phyloP scores from a whole-genome alignment of 2,329 filamentous ascomycete species.

The Pseudogymnoascus sp. region DNA sequence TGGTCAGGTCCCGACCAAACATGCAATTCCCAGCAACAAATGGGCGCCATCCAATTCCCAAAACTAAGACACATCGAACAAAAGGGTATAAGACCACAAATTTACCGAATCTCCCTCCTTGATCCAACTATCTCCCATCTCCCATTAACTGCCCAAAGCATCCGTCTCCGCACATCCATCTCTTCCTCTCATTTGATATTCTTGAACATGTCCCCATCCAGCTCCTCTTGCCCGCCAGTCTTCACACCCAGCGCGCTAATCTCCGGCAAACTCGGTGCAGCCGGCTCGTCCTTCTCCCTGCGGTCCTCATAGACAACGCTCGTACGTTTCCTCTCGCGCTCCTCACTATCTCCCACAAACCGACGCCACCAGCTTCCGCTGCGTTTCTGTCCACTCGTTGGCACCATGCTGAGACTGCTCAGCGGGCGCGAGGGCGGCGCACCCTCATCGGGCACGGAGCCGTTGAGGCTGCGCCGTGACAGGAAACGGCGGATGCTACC shows the following conservation, averaged over 20 bases:
- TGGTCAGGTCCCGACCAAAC: background rate
- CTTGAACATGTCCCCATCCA: slow-evolving; percentile 31
- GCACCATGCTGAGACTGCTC: slow-evolving; percentile 22
- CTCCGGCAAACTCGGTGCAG: slow-evolving; percentile 30
- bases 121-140: background rate
- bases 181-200: slow-evolving; percentile 26
- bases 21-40: slow-evolving; percentile 4
- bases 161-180: background rate
- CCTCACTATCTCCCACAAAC: slow-evolving; percentile 17
- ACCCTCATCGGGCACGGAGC: slow-evolving; percentile 12
- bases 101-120: slow-evolving; percentile 5
- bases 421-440: slow-evolving; percentile 24
- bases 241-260: slow-evolving; percentile 28
- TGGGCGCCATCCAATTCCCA: slow-evolving; percentile 10
- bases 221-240: slow-evolving; percentile 25
- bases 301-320: slow-evolving; percentile 24
- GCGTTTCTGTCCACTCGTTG: slow-evolving; percentile 22
- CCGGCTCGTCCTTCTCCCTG: slow-evolving; percentile 20
- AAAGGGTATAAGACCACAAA: slow-evolving; percentile 10
- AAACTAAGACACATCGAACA: slow-evolving; percentile 9
- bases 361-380: slow-evolving; percentile 28
- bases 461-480: slow-evolving; percentile 30
- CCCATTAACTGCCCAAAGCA: background rate
- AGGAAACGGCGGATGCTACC: slow-evolving; percentile 33
- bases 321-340: slow-evolving; percentile 17